Evolutionary conservation across 2,329 filamentous ascomycete species (phyloP).

Genomic region (Hypoxylon sp.): DNA sequence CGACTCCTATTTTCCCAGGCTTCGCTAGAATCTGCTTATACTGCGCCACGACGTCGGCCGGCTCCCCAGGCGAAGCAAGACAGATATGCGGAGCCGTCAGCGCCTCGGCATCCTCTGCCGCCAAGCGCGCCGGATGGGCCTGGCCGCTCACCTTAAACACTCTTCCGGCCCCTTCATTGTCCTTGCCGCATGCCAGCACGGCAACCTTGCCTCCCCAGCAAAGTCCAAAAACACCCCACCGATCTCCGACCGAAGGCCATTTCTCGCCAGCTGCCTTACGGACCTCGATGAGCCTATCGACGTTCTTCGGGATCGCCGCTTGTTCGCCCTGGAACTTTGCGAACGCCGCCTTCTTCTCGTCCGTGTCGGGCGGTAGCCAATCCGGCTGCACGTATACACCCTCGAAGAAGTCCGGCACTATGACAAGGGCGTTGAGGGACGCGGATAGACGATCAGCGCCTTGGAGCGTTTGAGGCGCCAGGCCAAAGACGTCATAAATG

Average conservation of each 20-base stretch:
- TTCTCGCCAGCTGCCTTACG: conserved; percentile 8
- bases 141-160: conserved; percentile 23
- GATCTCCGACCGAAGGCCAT: conserved; percentile 47
- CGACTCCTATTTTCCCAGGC: conserved; percentile 56
- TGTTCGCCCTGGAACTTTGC: conserved; percentile 50
- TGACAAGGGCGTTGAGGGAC: conserved; percentile 53
- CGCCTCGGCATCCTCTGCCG: conserved; percentile 24
- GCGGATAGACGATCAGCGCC: conserved; percentile 61
- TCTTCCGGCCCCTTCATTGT: conserved; percentile 51
- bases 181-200: conserved; percentile 50
- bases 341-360: conserved; percentile 57
- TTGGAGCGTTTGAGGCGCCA: conserved; percentile 60
- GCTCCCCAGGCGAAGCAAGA: conserved; percentile 25
- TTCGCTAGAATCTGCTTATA: conserved; percentile 59
- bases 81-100: conserved; percentile 25
- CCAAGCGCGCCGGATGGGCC: conserved; percentile 19
- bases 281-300: conserved; percentile 51
- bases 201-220: conserved; percentile 65
- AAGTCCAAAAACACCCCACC: conserved; percentile 60
- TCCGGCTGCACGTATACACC: conserved; percentile 52
- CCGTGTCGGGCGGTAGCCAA: conserved; percentile 57
- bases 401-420: conserved; percentile 58
- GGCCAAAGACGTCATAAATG: conserved; percentile 64
- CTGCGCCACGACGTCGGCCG: conserved; percentile 52
- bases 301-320: conserved; percentile 50